These are phyloP conservation scores for Euphorbia pulcherrima DNA, from an alignment of 345 rosid genomes.

Conservation along the genomic window DNA sequence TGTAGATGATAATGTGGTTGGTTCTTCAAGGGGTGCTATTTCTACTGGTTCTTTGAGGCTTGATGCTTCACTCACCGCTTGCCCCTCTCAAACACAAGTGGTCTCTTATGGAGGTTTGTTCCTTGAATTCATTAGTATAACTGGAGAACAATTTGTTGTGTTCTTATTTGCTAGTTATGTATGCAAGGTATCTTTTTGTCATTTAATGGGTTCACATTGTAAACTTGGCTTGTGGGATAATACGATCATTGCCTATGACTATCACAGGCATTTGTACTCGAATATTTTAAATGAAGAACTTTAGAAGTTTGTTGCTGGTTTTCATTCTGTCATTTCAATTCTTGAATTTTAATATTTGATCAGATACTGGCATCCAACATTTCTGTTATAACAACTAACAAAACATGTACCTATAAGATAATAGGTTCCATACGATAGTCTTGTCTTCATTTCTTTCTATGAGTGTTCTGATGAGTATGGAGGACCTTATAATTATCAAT, in stretches of 20 bases:
- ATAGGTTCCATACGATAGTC: background rate
- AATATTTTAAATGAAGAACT: constrained; percentile 2
- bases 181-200: background rate
- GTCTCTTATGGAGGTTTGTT: constrained; percentile 39
- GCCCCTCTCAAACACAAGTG: constrained; percentile 26
- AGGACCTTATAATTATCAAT: background rate
- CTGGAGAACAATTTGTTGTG: background rate
- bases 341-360: background rate
- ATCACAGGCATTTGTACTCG: constrained; percentile 3
- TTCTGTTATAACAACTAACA: background rate
- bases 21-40: constrained; percentile 28
- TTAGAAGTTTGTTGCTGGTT: background rate
- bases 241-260: background rate
- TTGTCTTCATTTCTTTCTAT: background rate
- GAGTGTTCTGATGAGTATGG: background rate
- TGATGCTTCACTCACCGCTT: constrained; percentile 24
- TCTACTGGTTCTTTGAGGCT: constrained; percentile 27
- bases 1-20: constrained; percentile 17
- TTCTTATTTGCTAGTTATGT: background rate
- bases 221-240: background rate
- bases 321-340: constrained; percentile 8
- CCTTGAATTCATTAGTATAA: background rate
- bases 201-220: background rate
- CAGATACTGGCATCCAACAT: no score
- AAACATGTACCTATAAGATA: background rate